Base-by-base conservation (phyloP, 257 asterid genomes). In the Solanum lycopersicoides region DNA sequence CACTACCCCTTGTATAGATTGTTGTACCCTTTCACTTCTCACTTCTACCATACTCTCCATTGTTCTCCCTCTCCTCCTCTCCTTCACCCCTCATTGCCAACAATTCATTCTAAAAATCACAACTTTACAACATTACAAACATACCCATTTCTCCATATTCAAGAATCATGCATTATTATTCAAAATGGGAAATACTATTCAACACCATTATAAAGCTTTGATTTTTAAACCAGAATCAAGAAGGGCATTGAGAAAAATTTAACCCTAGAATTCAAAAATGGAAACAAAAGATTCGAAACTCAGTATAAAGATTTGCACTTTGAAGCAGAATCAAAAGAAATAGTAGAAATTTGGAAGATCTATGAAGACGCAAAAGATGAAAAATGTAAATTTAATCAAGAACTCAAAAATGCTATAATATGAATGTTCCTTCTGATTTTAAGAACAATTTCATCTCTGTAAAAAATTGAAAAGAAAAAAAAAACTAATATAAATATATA, bases 1-100 rank as follows among this genome's bases (percentile, higher is more conserved):
- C 92, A 90, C 93, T 87, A 89, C 91, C 87, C 94, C 96, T 89
- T 73, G 98, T 89, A 92, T 90, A 79, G 93, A 13, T 37, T 35
- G 91, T 80, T 20, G 91, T 79, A 89, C 93, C 84, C 80, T 89
- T 14, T 75, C 90, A 84, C 73, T 85, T 92, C 92, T 92, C 94
- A 90, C 80, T 45, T 35, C 89, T 65, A 89, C 88, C 89, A 71
- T 4, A 41, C 59, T 83, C 89, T 88, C 90, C 92, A 90, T 91
- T 47, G 68, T 37, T 83, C 7, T 20, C 25, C 65, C n/a, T 20
- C 44, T 41, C 25, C 83, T 77, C 86, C 13, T 87, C 90, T 86
- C 91, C 90, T 34, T 71, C 45, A 72, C 79, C 9, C 25, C 53
- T 74, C 82, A 91, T 95, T 89, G 89, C 91, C 89, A 82, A 88